Base-by-base conservation (phyloP, 2,329 filamentous ascomycete genomes). In the Xylogone sp. region DNA sequence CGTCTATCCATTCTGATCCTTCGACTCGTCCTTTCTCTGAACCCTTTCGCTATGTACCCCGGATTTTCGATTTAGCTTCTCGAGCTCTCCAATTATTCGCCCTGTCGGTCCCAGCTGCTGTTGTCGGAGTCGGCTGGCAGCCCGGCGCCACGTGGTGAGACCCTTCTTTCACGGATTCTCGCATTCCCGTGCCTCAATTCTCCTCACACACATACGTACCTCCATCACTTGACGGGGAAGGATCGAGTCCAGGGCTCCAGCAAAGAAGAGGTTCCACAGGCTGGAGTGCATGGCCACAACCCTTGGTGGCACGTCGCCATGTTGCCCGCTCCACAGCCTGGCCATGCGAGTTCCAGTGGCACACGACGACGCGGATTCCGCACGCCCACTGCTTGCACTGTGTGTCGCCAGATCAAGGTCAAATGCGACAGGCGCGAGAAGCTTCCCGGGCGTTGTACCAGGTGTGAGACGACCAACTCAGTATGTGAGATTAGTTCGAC, bases 341-440 rank as follows among this genome's bases (percentile, higher is more conserved):
- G 5, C 10, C 34, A 39, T 13, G 34, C n/a, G 13, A 39, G 34
- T 39, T 4, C 5, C 10, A 39, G 8, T 7, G 43, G 9, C 9
- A 8, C 12, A 16, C 34, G 34, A 5, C 10, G 34, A 7, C 34
- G 34, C 10, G 34, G 34, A 7, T 47, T 47, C 27, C 45, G 45
- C 24, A 27, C 45, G 19, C 29, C 45, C 3, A 31, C 45, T 13
- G 22, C 45, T 13, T 47, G 45, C 29, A 47, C 45, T n/a, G 45
- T 39, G 4, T 47, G 45, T n/a, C 22, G 45, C 10, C 45, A 47
- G 22, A 29, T 47, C 21, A 47, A 47, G 22, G 29, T 47, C 9
- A 47, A 47, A 47, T 47, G 45, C 21, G 45, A 47, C 20, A 22
- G 45, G 19, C 22, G 29, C 12, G 45, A 47, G 45, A 31, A 24